Base-by-base conservation (phyloP, 495 filamentous ascomycete species). In the Xylaria intraflava region DNA sequence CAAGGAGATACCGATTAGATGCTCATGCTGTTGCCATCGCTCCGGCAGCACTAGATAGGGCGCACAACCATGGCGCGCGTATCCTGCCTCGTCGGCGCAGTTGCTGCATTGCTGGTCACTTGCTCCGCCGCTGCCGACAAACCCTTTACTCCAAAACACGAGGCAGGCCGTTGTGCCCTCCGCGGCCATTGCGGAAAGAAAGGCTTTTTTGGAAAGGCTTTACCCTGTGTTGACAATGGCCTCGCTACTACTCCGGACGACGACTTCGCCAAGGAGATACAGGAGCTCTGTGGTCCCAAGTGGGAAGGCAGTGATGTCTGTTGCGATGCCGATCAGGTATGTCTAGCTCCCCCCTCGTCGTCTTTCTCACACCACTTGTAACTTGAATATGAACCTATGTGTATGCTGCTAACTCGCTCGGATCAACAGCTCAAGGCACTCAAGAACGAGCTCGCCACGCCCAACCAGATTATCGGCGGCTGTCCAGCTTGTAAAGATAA, bases 401-500 rank as follows among this genome's bases (percentile, higher is more conserved):
- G 46, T 40, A 10, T 41, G 47, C 33, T 41, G 46, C 61, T 74
- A 27, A 72, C 51, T 8, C 11, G 19, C 51, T 8, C 11, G 19
- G 33, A 17, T 54, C 17, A 17, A 53, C 64, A 90, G 89, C 76
- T 97, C 51, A 80, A 87, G 49, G 77, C 84, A 6, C 80, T 98
- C 36, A 79, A 83, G 20, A 83, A 73, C 48, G 95, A 95, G 59
- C 77, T 98, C 46, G 83, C 88, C 60, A 86, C 86, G n/a, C 91
- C 89, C 1, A 87, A 91, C 61, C 77, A 82, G 47, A 85, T 98
- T 56, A 96, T 97, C 64, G 79, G 87, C 26, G 85, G 89, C 20
- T 98, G 93, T 71, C 93, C 93, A 11, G 93, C 93, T 23, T 98
- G 93, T 77, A 90, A 89, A 71, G 84, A 86, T 48, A 98, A 98